Conservation (phyloP, 1,139 yeast genomes). For the Pichia sp. region DNA sequence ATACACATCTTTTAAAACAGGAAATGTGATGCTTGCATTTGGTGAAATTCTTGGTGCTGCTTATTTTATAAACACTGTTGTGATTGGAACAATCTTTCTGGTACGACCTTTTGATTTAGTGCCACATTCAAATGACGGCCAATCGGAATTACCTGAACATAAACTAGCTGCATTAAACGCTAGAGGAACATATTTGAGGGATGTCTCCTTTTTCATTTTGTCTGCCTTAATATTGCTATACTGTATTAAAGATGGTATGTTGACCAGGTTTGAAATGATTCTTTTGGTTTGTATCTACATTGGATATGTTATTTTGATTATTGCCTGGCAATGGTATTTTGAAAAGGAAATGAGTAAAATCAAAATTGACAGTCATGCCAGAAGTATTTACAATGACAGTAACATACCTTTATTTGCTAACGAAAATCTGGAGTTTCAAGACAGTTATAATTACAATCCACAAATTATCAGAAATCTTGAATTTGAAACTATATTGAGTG, state of each 20-base stretch:
- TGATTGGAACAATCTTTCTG: slow-evolving; percentile 46
- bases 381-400: slow-evolving; percentile 24
- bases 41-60: slow-evolving; percentile 57
- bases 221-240: slow-evolving; percentile 40
- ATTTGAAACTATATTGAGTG: slow-evolving; percentile 24
- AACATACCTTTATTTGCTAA: slow-evolving; percentile 16
- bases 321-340: slow-evolving; percentile 36
- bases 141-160: slow-evolving; percentile 6
- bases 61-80: slow-evolving; percentile 46
- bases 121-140: slow-evolving; percentile 11
- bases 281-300: slow-evolving; percentile 46
- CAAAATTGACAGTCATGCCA: slow-evolving; percentile 16
- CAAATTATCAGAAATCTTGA: slow-evolving; percentile 25
- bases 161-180: slow-evolving; percentile 19
- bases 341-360: slow-evolving; percentile 5
- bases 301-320: slow-evolving; percentile 47
- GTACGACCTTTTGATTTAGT: slow-evolving; percentile 44
- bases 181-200: slow-evolving; percentile 44
- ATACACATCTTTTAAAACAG: slow-evolving; percentile 44
- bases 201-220: slow-evolving; percentile 44
- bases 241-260: slow-evolving; percentile 40
- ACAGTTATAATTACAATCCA: slow-evolving; percentile 26
- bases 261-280: slow-evolving; percentile 42
- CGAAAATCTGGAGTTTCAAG: slow-evolving; percentile 24
- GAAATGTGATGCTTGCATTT: slow-evolving; percentile 45